Percentiles rank a stretch among this genome's conserved stretches.
Conservation (phyloP, 495 filamentous ascomycete species). For the Daldinia vernicosa region DNA sequence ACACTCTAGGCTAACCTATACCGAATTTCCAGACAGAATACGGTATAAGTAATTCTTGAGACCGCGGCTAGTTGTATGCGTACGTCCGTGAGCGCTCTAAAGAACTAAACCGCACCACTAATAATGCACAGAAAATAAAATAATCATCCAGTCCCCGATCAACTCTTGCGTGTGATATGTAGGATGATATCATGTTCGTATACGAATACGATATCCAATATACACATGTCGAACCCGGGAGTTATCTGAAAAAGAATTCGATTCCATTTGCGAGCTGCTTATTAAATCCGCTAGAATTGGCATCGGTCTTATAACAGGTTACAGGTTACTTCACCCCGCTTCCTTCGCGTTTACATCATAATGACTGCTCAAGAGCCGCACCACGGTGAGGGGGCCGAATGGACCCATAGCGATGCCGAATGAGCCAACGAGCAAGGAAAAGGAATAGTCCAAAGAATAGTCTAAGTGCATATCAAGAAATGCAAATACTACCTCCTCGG, state of each 20-base stretch:
- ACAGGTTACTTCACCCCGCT: slow-evolving; percentile 8
- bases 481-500: slow-evolving; percentile 15
- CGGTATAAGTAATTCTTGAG: neutral
- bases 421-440: slow-evolving; percentile 27
- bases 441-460: neutral
- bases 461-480: slow-evolving; percentile 8
- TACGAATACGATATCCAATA: slow-evolving; percentile 15
- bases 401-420: slow-evolving; percentile 12
- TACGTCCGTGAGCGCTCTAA: neutral
- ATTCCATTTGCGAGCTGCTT: neutral
- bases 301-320: neutral
- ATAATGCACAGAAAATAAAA: neutral
- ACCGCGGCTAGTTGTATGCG: neutral
- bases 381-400: slow-evolving; percentile 11
- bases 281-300: neutral
- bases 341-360: slow-evolving; percentile 33
- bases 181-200: slow-evolving; percentile 18
- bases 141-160: neutral
- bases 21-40: neutral
- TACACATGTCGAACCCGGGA: neutral
- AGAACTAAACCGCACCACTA: neutral
- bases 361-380: slow-evolving; percentile 25
- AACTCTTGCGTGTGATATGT: slow-evolving; percentile 3
- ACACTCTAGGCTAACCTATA: neutral
- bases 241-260: neutral